Evolutionary conservation across 2,329 filamentous ascomycete genomes (phyloP).

Genomic region (Colletotrichum lindemuthianum): DNA sequence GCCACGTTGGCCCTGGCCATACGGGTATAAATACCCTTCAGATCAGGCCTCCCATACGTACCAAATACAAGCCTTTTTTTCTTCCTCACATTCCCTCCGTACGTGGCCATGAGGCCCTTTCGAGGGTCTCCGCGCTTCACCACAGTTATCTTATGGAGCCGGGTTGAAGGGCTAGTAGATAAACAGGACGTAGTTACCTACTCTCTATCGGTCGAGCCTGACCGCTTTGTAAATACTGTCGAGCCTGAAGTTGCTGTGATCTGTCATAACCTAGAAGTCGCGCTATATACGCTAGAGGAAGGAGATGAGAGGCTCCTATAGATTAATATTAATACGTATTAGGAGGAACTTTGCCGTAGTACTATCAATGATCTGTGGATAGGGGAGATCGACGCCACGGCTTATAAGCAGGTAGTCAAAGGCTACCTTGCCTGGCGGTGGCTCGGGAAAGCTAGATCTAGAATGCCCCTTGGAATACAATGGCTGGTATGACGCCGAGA

Average conservation of each 20-base stretch:
- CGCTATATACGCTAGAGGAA: not conserved
- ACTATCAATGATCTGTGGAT: slow-evolving; percentile 50
- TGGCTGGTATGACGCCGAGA: slow-evolving; percentile 44
- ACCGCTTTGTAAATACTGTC: not conserved
- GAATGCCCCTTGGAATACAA: slow-evolving; percentile 49
- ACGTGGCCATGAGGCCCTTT: no score
- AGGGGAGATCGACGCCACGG: slow-evolving; percentile 47
- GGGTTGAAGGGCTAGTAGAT: slow-evolving; percentile 2
- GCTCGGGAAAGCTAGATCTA: slow-evolving; percentile 42
- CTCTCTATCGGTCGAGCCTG: not conserved
- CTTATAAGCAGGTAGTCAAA: slow-evolving; percentile 51
- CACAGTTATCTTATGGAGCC: not conserved
- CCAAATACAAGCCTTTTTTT: no score
- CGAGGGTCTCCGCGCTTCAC: no score
- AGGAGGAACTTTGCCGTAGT: slow-evolving; percentile 51
- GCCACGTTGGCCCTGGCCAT: no score
- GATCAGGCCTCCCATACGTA: no score
- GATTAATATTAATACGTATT: slow-evolving; percentile 39
- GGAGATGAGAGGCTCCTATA: not conserved
- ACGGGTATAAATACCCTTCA: no score
- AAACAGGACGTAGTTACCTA: not conserved
- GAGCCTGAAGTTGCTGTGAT: not conserved
- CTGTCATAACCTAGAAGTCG: slow-evolving; percentile 18
- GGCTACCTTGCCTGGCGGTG: slow-evolving; percentile 38
- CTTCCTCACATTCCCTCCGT: no score